phyloP scores from a whole-genome alignment of 2,329 filamentous ascomycete species.

The Hypoxylon sp. region DNA sequence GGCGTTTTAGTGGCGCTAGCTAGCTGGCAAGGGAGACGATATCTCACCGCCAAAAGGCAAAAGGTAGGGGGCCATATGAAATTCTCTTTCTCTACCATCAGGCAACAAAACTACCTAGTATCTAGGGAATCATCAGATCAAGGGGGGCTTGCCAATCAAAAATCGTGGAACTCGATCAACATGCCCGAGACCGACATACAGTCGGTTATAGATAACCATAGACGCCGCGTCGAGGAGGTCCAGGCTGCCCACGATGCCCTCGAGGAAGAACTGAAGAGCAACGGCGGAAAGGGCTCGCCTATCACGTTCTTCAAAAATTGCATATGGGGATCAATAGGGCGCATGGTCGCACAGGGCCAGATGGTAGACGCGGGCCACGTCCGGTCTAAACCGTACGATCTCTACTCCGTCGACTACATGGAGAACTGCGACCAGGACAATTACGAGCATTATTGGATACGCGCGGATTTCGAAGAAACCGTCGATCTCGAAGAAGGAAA shows the following conservation, averaged over 20 bases:
- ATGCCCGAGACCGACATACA: too few relatives aligned
- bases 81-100: too few relatives aligned
- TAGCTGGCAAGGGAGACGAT: too few relatives aligned
- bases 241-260: neutral
- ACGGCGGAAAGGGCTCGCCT: neutral
- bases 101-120: too few relatives aligned
- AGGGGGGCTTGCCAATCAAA: too few relatives aligned
- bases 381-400: neutral
- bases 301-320: neutral
- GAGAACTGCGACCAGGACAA: slow-evolving; percentile 2
- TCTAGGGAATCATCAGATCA: too few relatives aligned
- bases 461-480: neutral
- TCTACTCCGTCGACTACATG: slow-evolving; percentile 5
- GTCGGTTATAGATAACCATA: too few relatives aligned
- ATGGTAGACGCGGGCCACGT: neutral
- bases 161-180: too few relatives aligned
- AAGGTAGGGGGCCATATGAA: too few relatives aligned
- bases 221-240: slow-evolving; percentile 1
- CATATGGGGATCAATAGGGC: neutral
- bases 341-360: neutral
- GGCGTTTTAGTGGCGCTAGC: too few relatives aligned
- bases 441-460: neutral
- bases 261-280: neutral
- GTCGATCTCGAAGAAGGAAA: neutral
- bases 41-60: too few relatives aligned